phyloP scores from a whole-genome alignment of 108 stramenopile species.

The Fragilaria crotonensis region DNA sequence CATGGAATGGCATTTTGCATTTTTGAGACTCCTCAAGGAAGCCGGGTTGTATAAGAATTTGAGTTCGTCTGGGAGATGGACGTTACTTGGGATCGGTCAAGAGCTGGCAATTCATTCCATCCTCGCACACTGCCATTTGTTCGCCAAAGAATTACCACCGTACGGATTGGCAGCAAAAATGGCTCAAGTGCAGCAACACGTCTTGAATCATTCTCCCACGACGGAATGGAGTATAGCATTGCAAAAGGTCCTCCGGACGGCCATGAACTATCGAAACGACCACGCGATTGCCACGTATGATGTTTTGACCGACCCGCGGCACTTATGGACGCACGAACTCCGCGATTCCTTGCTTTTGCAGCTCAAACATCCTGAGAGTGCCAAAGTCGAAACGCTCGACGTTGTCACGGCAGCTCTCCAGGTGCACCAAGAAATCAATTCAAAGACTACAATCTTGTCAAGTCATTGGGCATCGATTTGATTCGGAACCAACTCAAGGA shows the following conservation, averaged over 20 bases:
- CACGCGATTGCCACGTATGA: slow-evolving; percentile 3
- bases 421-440: neutral
- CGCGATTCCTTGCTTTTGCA: neutral
- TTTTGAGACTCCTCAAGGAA: slow-evolving; percentile 20
- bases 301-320: neutral
- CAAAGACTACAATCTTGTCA: neutral
- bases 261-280: slow-evolving; percentile 4
- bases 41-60: slow-evolving; percentile 23
- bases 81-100: slow-evolving; percentile 37
- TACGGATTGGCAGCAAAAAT: neutral
- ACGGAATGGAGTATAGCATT: slow-evolving; percentile 1
- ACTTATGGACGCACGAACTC: neutral
- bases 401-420: neutral
- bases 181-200: neutral
- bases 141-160: neutral
- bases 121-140: neutral
- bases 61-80: slow-evolving; percentile 14
- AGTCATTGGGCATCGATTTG: neutral
- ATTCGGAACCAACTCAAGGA: neutral
- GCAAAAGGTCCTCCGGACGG: neutral
- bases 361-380: neutral
- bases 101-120: slow-evolving; percentile 17
- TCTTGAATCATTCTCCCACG: slow-evolving; percentile 1
- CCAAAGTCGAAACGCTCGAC: neutral
- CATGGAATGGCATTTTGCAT: slow-evolving; percentile 35